Evolutionary conservation across 2,329 filamentous ascomycete species (phyloP), one percentile per base, ranked within the genome.

Genomic region (Colletotrichum agaves): DNA sequence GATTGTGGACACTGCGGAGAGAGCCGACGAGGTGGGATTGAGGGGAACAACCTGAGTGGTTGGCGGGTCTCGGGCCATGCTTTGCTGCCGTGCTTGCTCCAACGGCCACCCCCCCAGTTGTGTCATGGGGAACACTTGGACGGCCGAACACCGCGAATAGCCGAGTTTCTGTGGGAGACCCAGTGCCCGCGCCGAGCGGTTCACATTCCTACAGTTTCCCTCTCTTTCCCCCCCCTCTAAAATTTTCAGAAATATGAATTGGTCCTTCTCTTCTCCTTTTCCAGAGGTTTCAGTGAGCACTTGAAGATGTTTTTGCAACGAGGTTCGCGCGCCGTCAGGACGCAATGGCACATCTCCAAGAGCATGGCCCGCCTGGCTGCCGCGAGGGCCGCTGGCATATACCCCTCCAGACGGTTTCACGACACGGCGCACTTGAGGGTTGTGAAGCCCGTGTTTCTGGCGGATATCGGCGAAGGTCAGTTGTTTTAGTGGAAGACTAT

Each of bases 391-490:
- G 75, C 71, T 69, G 75, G 67, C 55, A 73, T 74, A 56, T 72
- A 74, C 66, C 70, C 77, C 61, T 72, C 78, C 31, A 81, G 84
- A 72, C 81, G 80, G 67, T 87, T 89, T 73, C 85, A 87, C 69
- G 81, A 83, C 47, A 84, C 85, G 17, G 78, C 79, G 71, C 78
- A 76, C 15, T 73, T 87, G 50, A 82, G 80, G 57, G 87, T 85
- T 2, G 84, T 96, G 52, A 95, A 95, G 80, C 93, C 93, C 1
- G 94, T 96, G 67, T 75, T 95, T 44, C 81, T 97, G 67, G 93
- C 93, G 70, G 93, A 97, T 76, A 96, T 97, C 79, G 93, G 93
- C 57, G 93, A 97, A 85, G 92, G 92, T 91, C 10, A 37, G 35
- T 15, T 12, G 3, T 11, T 4, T 3, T 15, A 37, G 35, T 12